These are phyloP conservation scores for Nannochloropsis gaditana DNA, from an alignment of 108 stramenopile genomes.

Conservation along the genomic window DNA sequence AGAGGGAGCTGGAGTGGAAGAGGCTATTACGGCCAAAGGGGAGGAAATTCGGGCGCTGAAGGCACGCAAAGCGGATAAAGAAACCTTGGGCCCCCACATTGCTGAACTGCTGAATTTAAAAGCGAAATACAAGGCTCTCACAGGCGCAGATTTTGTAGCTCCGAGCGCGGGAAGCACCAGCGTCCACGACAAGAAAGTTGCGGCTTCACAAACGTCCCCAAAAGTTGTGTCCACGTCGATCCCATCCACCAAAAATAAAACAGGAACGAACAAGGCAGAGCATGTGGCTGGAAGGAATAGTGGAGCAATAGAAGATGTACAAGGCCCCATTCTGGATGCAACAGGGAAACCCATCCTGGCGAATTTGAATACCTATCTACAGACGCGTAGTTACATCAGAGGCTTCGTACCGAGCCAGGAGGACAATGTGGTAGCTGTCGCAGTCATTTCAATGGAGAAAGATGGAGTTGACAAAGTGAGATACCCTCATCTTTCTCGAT, in stretches of 20 bases:
- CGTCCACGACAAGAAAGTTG: conserved; percentile 15
- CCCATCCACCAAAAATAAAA: conserved; percentile 20
- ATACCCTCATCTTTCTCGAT: conserved; percentile 40
- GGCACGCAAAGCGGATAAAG: conserved; percentile 47
- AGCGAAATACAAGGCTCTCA: conserved; percentile 38
- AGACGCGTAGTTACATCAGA: conserved; percentile 24
- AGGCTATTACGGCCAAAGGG: conserved; percentile 18
- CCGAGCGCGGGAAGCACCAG: conserved; percentile 22
- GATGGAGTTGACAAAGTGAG: conserved; percentile 31
- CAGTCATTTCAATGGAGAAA: background rate
- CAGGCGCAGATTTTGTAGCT: conserved; percentile 42
- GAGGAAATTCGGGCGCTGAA: conserved; percentile 43
- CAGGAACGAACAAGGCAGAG: conserved; percentile 1
- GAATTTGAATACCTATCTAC: conserved; percentile 28
- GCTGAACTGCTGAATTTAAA: conserved; percentile 42
- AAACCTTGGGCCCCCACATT: conserved; percentile 39
- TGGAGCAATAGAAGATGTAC: background rate
- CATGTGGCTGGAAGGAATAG: conserved; percentile 5
- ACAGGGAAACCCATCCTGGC: conserved; percentile 30
- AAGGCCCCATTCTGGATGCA: background rate
- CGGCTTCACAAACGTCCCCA: background rate
- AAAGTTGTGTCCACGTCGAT: conserved; percentile 35
- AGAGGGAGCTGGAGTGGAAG: conserved; percentile 23
- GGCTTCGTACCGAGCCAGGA: background rate
- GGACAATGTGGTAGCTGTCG: background rate